Evolutionary conservation across 2,329 filamentous ascomycete genomes (phyloP).

Genomic region (Monilinia fructicola): DNA sequence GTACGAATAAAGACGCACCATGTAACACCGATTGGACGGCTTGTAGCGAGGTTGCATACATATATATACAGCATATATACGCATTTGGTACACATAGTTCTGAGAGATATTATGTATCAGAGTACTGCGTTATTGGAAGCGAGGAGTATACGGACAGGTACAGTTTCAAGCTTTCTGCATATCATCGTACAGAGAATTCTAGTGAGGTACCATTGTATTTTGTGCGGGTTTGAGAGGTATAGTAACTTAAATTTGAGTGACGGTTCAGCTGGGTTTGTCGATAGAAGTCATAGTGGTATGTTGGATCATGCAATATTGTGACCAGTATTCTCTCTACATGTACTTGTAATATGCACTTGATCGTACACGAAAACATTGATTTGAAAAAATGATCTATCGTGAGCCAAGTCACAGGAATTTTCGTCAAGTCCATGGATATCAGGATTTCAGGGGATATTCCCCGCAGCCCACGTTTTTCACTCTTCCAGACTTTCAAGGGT

Average conservation of each 20-base stretch:
- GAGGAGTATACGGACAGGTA: not conserved
- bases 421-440: not conserved
- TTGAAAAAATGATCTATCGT: not conserved
- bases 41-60: conserved; percentile 28
- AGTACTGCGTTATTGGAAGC: not conserved
- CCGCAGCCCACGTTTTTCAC: conserved; percentile 18
- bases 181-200: not conserved
- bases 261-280: conserved; percentile 3
- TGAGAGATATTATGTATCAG: too few species aligned
- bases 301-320: conserved; percentile 4
- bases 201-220: not conserved
- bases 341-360: not conserved
- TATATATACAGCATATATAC: not conserved
- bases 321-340: not conserved
- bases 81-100: not conserved
- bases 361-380: not conserved
- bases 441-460: not conserved
- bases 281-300: not conserved
- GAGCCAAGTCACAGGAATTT: not conserved
- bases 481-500: conserved; percentile 2
- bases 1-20: not conserved
- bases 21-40: conserved; percentile 28
- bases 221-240: not conserved
- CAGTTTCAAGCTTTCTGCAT: not conserved
- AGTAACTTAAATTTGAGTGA: not conserved